phyloP scores from a whole-genome alignment of 495 filamentous ascomycete species.

The Hypoxylon fuscum region DNA sequence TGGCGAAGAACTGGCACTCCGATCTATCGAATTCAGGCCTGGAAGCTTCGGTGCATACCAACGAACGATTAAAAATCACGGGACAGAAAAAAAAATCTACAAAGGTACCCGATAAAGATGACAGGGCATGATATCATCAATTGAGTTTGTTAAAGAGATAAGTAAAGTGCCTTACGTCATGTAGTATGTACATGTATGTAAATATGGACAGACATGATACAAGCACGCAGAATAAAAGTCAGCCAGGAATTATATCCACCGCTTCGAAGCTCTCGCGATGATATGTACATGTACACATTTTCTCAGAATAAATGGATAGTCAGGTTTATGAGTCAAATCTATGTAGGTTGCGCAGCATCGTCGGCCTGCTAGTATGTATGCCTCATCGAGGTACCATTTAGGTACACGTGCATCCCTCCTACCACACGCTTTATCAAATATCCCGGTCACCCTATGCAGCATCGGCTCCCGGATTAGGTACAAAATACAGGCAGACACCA shows the following conservation, averaged over 20 bases:
- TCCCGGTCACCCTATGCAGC: slow-evolving; percentile 28
- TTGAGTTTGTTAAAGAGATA: slow-evolving; percentile 1
- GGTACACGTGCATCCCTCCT: slow-evolving; percentile 33
- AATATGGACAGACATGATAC: too few relatives aligned
- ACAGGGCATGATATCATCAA: slow-evolving; percentile 15
- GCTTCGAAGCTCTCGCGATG: too few relatives aligned
- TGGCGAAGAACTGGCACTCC: slow-evolving; percentile 21
- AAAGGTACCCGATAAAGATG: slow-evolving; percentile 21
- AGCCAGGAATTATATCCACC: too few relatives aligned
- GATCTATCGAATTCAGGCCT: slow-evolving; percentile 25
- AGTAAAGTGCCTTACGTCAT: too few relatives aligned
- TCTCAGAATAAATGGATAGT: too few relatives aligned
- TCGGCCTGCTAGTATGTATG: neutral
- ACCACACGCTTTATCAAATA: slow-evolving; percentile 9
- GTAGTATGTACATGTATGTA: too few relatives aligned
- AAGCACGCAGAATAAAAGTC: too few relatives aligned
- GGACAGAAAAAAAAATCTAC: slow-evolving; percentile 13
- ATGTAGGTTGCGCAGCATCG: slow-evolving; percentile 6
- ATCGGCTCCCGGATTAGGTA: slow-evolving; percentile 33
- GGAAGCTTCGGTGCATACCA: slow-evolving; percentile 33
- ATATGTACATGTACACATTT: too few relatives aligned
- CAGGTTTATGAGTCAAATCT: too few relatives aligned
- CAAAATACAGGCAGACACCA: slow-evolving; percentile 17
- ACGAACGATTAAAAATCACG: neutral
- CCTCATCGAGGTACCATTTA: slow-evolving; percentile 24